phyloP scores from a whole-genome alignment of 164 flowering plant species.

The Magnolia kwangsiensis region DNA sequence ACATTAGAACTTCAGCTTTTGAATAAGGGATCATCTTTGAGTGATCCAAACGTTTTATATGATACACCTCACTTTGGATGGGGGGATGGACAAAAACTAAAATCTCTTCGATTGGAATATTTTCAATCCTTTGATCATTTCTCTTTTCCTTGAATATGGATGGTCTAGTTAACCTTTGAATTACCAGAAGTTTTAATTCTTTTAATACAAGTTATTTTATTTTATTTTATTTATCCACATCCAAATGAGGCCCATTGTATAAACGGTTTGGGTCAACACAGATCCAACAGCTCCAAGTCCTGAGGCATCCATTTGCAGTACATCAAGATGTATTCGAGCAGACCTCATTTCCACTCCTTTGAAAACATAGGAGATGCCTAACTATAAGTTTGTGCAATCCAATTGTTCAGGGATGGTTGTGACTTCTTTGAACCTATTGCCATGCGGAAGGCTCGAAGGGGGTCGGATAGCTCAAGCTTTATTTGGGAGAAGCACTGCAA shows the following conservation, averaged over 20 bases:
- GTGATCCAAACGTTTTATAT: no score
- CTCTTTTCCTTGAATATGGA: no score
- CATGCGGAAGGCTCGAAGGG: slow-evolving; percentile 94
- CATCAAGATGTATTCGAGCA: not conserved
- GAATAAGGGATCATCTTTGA: no score
- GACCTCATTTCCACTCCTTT: not conserved
- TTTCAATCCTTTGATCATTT: no score
- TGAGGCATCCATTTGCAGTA: not conserved
- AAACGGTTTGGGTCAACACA: not conserved
- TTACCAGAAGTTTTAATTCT: no score
- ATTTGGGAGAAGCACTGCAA: slow-evolving; percentile 74
- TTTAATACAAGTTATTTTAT: not conserved
- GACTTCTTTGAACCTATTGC: slow-evolving; percentile 84
- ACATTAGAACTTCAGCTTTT: no score
- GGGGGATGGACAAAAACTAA: no score
- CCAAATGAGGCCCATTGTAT: no score
- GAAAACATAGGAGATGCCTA: not conserved
- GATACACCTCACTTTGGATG: no score
- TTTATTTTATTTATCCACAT: no score
- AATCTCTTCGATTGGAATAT: no score
- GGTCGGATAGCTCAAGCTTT: slow-evolving; percentile 95
- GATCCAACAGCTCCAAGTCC: not conserved
- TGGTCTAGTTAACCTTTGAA: no score
- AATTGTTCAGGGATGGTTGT: slow-evolving; percentile 81
- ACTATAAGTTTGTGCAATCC: not conserved